phyloP scores from a whole-genome alignment of 805 yeast genomes.

The Priceomyces castillae region DNA sequence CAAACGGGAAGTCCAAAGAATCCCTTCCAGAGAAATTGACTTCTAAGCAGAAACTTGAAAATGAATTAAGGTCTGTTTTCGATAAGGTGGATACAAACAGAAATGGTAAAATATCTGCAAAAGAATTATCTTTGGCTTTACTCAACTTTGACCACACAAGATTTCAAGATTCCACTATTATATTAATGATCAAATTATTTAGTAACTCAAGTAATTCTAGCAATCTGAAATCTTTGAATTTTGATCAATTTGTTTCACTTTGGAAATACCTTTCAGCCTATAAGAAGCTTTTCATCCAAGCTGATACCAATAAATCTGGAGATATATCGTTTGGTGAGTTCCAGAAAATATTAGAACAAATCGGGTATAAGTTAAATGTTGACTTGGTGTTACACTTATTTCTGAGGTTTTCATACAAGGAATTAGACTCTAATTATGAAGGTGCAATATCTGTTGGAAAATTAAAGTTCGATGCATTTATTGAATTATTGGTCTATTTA shows the following conservation, averaged over 20 bases:
- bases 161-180: constrained; percentile 58
- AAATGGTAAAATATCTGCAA: constrained; percentile 53
- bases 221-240: constrained; percentile 30
- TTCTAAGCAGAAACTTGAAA: constrained; percentile 43
- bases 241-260: constrained; percentile 62
- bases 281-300: constrained; percentile 59
- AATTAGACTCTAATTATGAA: constrained; percentile 19
- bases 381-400: constrained; percentile 58
- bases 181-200: constrained; percentile 61
- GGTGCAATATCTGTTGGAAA: constrained; percentile 31
- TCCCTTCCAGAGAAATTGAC: constrained; percentile 21
- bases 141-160: constrained; percentile 62
- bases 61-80: constrained; percentile 48
- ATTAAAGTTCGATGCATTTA: constrained; percentile 76
- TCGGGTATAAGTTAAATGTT: constrained; percentile 61
- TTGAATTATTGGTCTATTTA: constrained; percentile 74
- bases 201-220: constrained; percentile 31
- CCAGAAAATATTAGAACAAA: constrained; percentile 56
- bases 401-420: constrained; percentile 49
- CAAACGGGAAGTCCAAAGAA: constrained; percentile 17
- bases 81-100: constrained; percentile 53
- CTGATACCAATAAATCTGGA: constrained; percentile 57
- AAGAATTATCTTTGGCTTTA: constrained; percentile 57
- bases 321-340: constrained; percentile 66
- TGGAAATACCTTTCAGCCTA: constrained; percentile 70